phyloP scores from a whole-genome alignment of 164 flowering plant species.

The Umbellularia californica region DNA sequence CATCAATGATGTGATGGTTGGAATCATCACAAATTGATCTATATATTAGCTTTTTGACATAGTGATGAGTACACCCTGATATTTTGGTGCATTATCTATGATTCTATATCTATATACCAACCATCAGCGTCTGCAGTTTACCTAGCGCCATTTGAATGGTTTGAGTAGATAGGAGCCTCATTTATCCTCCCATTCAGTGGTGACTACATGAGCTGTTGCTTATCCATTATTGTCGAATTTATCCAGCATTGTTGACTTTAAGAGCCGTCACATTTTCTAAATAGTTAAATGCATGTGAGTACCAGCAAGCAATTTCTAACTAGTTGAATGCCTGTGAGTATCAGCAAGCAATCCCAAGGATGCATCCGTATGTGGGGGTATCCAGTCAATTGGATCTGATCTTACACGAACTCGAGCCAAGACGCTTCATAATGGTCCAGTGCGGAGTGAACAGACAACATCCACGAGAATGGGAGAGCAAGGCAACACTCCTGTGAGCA shows the following conservation, averaged over 20 bases:
- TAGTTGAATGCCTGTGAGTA: not conserved
- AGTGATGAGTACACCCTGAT: no score
- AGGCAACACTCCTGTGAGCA: conserved; percentile 75
- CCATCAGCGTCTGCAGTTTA: not conserved
- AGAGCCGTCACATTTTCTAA: not conserved
- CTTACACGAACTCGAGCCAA: conserved; percentile 64
- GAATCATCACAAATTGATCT: no score
- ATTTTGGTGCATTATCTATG: no score
- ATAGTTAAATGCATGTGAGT: not conserved
- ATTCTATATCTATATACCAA: no score
- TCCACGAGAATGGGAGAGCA: conserved; percentile 28
- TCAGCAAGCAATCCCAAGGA: conserved; percentile 35
- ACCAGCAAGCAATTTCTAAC: conserved; percentile 15
- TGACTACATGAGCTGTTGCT: not conserved
- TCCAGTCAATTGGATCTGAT: conserved; percentile 92
- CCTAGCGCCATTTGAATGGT: not conserved
- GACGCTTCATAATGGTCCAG: conserved; percentile 34
- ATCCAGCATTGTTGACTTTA: not conserved
- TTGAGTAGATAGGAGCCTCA: not conserved
- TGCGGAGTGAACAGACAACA: conserved; percentile 41
- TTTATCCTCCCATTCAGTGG: not conserved
- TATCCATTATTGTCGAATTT: no score
- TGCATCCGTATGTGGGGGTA: conserved; percentile 65
- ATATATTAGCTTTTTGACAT: no score
- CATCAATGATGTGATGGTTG: no score